Percentiles rank a stretch among this genome's conserved stretches.
Evolutionary conservation across 495 filamentous ascomycete species (phyloP).

Genomic region (Talaromyces borbonicus): DNA sequence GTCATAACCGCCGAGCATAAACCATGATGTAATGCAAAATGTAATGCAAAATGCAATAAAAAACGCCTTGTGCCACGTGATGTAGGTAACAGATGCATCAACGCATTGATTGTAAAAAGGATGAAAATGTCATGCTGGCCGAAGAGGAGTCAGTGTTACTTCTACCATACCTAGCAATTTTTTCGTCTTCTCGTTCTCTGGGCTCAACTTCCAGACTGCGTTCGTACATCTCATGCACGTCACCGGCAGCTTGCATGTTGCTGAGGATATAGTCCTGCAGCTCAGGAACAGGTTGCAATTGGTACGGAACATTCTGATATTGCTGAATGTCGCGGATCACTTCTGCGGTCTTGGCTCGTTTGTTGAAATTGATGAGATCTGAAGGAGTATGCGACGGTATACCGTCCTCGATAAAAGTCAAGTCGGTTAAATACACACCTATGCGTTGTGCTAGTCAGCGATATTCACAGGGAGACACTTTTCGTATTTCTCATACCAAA

Average conservation of each 20-base stretch:
- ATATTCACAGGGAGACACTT: constrained; percentile 3
- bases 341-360: constrained; percentile 94
- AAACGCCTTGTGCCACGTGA: background rate
- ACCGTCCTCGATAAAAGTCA: constrained; percentile 98
- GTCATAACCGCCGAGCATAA: too few species aligned
- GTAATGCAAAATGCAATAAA: constrained; percentile 1
- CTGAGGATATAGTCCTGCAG: constrained; percentile 94
- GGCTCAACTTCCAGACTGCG: constrained; percentile 87
- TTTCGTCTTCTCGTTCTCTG: constrained; percentile 91
- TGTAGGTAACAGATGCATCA: constrained; percentile 16
- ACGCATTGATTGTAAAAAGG: constrained; percentile 24
- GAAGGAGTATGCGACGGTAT: constrained; percentile 93
- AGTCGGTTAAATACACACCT: constrained; percentile 96
- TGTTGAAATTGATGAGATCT: constrained; percentile 94
- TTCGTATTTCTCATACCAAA: constrained; percentile 58
- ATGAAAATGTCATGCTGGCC: constrained; percentile 22
- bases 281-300: constrained; percentile 77
- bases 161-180: constrained; percentile 65
- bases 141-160: constrained; percentile 26
- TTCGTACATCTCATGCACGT: constrained; percentile 99
- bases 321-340: constrained; percentile 97
- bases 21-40: too few species aligned
- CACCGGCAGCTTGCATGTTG: constrained; percentile 86
- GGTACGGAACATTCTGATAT: constrained; percentile 93
- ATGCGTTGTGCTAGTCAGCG: constrained; percentile 11